These are phyloP conservation scores for Diaporthe ampelina DNA, from an alignment of 2,329 filamentous ascomycete species.

Conservation along the genomic window DNA sequence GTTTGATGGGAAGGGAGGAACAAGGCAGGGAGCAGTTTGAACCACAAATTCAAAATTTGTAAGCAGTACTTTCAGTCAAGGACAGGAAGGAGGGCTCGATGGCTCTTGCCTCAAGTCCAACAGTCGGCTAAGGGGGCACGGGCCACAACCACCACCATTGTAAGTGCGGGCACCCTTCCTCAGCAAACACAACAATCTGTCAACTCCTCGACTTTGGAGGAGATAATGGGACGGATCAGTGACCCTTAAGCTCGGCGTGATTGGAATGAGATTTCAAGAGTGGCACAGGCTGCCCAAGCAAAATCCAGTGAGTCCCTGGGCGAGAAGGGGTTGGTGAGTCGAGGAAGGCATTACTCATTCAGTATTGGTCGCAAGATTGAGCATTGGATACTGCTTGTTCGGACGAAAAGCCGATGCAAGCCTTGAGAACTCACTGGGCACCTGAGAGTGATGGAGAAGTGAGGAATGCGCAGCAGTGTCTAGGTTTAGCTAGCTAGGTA, in stretches of 20 bases:
- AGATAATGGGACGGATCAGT: not conserved
- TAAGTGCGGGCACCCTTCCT: too few relatives aligned
- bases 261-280: not conserved
- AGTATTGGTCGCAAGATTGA: not conserved
- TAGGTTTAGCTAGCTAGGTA: not conserved
- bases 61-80: not conserved
- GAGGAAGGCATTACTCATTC: not conserved
- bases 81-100: conserved; percentile 1
- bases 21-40: not conserved
- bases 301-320: too few relatives aligned
- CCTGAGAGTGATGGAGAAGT: too few relatives aligned
- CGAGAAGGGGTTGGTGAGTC: not conserved
- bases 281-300: not conserved
- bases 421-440: too few relatives aligned
- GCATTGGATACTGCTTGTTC: not conserved
- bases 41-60: not conserved
- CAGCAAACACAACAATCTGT: not conserved
- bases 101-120: conserved; percentile 6
- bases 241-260: not conserved
- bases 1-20: not conserved
- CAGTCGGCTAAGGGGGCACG: not conserved
- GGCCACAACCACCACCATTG: not conserved
- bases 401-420: not conserved
- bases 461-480: not conserved
- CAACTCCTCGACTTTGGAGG: not conserved